Conservation (phyloP, 306 rosid species). For the Acacia acuminata region DNA sequence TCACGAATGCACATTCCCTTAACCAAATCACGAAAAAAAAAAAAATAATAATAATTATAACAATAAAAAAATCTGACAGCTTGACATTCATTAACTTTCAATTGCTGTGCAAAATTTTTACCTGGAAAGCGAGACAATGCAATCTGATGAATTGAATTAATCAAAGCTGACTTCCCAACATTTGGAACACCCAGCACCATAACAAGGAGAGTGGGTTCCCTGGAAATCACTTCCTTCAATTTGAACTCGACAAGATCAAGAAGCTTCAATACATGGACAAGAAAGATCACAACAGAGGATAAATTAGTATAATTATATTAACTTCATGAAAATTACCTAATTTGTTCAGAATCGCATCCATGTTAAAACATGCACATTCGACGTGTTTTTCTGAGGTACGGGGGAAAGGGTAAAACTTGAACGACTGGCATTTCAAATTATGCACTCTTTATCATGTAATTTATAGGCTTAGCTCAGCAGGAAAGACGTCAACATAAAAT, state of each 20-base stretch:
- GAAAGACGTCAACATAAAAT: not conserved
- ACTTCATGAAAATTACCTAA: not conserved
- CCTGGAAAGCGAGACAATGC: conserved; percentile 75
- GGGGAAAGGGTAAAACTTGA: not conserved
- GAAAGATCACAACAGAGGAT: not conserved
- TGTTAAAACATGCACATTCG: not conserved
- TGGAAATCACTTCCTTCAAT: conserved; percentile 70
- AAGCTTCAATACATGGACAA: conserved; percentile 46
- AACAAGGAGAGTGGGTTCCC: conserved; percentile 88
- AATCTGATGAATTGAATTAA: conserved; percentile 83
- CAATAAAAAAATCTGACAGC: not conserved
- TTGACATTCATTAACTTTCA: not conserved
- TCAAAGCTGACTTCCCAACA: conserved; percentile 86
- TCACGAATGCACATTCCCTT: conserved; percentile 22
- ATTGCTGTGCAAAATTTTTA: conserved; percentile 29
- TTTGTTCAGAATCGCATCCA: not conserved
- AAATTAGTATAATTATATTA: conserved; percentile 1
- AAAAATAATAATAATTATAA: too few relatives aligned
- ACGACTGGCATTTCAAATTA: not conserved
- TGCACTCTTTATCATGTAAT: not conserved
- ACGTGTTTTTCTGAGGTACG: not conserved
- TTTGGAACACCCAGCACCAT: conserved; percentile 97
- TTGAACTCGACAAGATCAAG: conserved; percentile 79
- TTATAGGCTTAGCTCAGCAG: not conserved
- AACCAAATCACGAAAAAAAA: not conserved